These are phyloP conservation scores for Mucor velutinosus DNA, from an alignment of 371 early-diverging fungal species.

Conservation along the genomic window DNA sequence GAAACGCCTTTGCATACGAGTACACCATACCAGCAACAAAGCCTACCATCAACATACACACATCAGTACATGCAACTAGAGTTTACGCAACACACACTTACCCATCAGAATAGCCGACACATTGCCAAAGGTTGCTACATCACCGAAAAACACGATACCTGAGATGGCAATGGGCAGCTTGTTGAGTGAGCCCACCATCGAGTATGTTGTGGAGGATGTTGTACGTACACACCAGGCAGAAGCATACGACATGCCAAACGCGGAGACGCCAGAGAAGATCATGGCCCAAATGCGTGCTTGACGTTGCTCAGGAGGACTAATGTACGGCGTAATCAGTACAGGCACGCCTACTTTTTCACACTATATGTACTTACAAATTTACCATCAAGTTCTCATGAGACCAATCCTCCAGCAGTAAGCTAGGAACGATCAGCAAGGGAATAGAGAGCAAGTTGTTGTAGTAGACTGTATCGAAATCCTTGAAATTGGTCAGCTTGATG, in stretches of 20 bases:
- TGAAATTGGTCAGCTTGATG: constrained; percentile 83
- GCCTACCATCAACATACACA: constrained; percentile 39
- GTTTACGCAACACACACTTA: constrained; percentile 7
- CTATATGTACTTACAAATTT: constrained; percentile 55
- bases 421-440: constrained; percentile 81
- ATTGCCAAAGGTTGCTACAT: constrained; percentile 79
- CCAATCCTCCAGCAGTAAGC: constrained; percentile 83
- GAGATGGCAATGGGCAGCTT: constrained; percentile 96
- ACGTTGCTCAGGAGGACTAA: constrained; percentile 54
- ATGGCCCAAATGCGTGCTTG: constrained; percentile 69
- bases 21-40: constrained; percentile 85
- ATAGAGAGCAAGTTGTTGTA: constrained; percentile 94
- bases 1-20: constrained; percentile 68
- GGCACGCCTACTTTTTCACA: neutral
- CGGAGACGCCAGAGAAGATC: constrained; percentile 82
- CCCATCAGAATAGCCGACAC: constrained; percentile 80
- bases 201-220: constrained; percentile 96
- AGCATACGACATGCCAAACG: constrained; percentile 92
- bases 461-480: constrained; percentile 96
- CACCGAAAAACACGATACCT: constrained; percentile 94
- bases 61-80: neutral
- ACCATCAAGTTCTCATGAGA: constrained; percentile 45
- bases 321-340: neutral
- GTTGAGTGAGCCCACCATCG: constrained; percentile 99
- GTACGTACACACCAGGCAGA: constrained; percentile 96